Conservation (phyloP, 805 yeast species). For the Wickerhamomyces bovis region DNA sequence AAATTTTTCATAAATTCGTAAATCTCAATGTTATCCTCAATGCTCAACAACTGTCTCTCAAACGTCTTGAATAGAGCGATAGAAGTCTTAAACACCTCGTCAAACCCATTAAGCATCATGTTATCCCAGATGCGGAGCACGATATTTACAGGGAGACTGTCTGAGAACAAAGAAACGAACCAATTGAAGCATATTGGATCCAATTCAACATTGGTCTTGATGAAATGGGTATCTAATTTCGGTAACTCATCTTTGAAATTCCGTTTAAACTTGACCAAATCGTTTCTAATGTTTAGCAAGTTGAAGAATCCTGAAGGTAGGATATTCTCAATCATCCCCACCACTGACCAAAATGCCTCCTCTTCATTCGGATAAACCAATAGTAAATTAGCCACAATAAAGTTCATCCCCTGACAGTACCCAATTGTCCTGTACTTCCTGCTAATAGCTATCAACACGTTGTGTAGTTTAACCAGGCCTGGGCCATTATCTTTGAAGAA, state of each 20-base stretch:
- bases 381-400: constrained; percentile 46
- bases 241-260: constrained; percentile 36
- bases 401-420: constrained; percentile 58
- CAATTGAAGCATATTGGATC: constrained; percentile 49
- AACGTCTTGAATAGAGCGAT: constrained; percentile 33
- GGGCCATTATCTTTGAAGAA: constrained; percentile 51
- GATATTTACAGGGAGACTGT: constrained; percentile 42
- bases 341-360: constrained; percentile 49
- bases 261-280: constrained; percentile 32
- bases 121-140: constrained; percentile 49
- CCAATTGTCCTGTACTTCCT: constrained; percentile 43
- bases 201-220: constrained; percentile 32
- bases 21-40: constrained; percentile 26
- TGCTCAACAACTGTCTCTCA: constrained; percentile 26
- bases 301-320: constrained; percentile 39
- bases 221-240: constrained; percentile 31
- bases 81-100: constrained; percentile 29
- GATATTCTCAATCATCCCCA: constrained; percentile 41
- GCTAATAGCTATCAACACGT: constrained; percentile 44
- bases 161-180: constrained; percentile 52
- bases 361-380: constrained; percentile 40
- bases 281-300: constrained; percentile 31
- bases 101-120: constrained; percentile 34
- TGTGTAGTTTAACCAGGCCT: constrained; percentile 40
- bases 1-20: constrained; percentile 32